phyloP scores from a whole-genome alignment of 208 protist species.

The Leptomonas pyrrhocoris region DNA sequence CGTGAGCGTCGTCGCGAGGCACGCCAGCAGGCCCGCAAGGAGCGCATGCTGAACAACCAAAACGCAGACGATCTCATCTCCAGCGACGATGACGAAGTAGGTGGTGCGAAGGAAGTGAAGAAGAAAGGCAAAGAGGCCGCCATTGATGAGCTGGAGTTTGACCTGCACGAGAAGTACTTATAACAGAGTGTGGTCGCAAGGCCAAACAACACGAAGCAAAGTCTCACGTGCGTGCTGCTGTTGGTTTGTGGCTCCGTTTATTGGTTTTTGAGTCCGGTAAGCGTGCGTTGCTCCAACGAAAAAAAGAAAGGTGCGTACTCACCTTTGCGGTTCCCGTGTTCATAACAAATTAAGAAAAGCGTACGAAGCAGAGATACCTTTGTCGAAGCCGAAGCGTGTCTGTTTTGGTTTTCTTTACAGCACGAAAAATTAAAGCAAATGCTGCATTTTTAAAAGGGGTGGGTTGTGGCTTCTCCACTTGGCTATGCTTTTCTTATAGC shows the following conservation, averaged over 20 bases:
- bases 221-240: background rate
- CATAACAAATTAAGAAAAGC: too few species aligned
- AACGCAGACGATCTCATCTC: conserved; percentile 28
- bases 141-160: conserved; percentile 42
- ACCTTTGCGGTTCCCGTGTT: too few species aligned
- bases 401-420: conserved; percentile 6
- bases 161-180: conserved; percentile 36
- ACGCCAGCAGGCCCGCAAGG: conserved; percentile 42
- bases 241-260: background rate
- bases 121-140: conserved; percentile 33
- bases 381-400: background rate
- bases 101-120: conserved; percentile 21
- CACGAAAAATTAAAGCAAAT: too few species aligned
- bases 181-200: background rate
- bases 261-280: background rate
- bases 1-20: conserved; percentile 39
- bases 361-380: background rate
- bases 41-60: conserved; percentile 36
- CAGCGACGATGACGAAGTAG: conserved; percentile 42
- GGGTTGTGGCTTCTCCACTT: background rate
- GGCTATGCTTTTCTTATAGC: too few species aligned
- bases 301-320: background rate
- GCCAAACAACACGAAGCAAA: background rate
- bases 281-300: background rate
- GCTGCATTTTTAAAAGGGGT: too few species aligned